Percentiles rank a stretch among this genome's conserved stretches.
Evolutionary conservation across 306 rosid genomes (phyloP).

Genomic region (Lathyrus aphaca): DNA sequence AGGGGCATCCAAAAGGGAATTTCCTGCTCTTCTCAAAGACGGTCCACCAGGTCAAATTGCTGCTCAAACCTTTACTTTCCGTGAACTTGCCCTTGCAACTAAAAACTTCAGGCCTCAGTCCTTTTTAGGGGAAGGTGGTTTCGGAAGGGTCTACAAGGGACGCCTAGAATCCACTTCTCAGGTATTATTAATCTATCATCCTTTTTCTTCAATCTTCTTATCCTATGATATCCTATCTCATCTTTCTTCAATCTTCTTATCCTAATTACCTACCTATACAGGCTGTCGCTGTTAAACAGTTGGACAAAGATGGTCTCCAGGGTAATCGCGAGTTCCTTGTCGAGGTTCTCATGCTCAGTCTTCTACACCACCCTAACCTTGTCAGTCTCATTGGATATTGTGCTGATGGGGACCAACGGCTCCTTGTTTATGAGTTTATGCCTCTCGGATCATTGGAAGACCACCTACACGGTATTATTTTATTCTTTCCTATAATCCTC

Average conservation of each 20-base stretch:
- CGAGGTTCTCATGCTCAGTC: conserved; percentile 47
- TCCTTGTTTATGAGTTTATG: conserved; percentile 43
- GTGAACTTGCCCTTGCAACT: conserved; percentile 82
- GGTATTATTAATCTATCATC: conserved; percentile 44
- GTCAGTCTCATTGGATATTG: conserved; percentile 44
- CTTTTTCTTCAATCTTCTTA: not conserved
- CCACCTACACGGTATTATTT: conserved; percentile 80
- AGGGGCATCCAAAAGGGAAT: conserved; percentile 67
- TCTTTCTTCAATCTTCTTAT: conserved; percentile 12
- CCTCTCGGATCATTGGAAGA: conserved; percentile 65
- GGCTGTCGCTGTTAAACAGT: conserved; percentile 92
- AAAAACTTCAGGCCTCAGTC: conserved; percentile 79
- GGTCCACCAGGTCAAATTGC: conserved; percentile 70
- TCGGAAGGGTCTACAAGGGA: conserved; percentile 93
- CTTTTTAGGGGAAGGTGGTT: conserved; percentile 94
- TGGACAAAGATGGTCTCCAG: conserved; percentile 93
- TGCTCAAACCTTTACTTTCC: conserved; percentile 84
- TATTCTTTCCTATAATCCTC: not conserved
- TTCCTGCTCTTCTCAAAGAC: conserved; percentile 58
- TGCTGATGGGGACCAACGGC: conserved; percentile 47
- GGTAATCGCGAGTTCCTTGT: conserved; percentile 93
- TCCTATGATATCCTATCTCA: not conserved
- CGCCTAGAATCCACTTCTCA: conserved; percentile 77
- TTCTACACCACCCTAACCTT: conserved; percentile 45
- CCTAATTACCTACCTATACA: conserved; percentile 32